Evolutionary conservation across 2,329 filamentous ascomycete species (phyloP).

Genomic region (Corinectria fuckeliana): DNA sequence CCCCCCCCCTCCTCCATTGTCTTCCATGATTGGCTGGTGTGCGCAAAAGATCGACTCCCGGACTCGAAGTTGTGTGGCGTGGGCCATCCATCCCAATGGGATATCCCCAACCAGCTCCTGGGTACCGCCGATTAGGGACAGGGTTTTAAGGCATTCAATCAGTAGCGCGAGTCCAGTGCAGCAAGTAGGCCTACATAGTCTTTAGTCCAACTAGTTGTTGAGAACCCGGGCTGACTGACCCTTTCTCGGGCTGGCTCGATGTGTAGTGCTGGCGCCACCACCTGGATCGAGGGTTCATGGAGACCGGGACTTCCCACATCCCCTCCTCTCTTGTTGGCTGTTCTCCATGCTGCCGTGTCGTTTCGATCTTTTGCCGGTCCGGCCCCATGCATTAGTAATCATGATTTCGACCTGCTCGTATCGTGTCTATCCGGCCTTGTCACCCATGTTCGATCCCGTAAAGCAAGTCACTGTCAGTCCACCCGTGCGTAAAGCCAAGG

Average conservation of each 20-base stretch:
- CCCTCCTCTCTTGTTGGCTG: neutral
- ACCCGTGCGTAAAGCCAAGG: neutral
- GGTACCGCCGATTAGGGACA: slow-evolving; percentile 13
- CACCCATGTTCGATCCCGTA: neutral
- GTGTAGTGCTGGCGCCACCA: slow-evolving; percentile 17
- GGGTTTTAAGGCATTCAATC: slow-evolving; percentile 4
- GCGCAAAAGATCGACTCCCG: slow-evolving; percentile 35
- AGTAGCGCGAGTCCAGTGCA: neutral
- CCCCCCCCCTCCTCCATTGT: slow-evolving; percentile 15
- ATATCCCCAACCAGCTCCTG: slow-evolving; percentile 25
- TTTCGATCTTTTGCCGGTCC: neutral
- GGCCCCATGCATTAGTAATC: no score
- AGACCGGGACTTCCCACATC: slow-evolving; percentile 2
- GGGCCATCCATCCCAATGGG: slow-evolving; percentile 14
- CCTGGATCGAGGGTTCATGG: slow-evolving; percentile 26
- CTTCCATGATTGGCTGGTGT: slow-evolving; percentile 31
- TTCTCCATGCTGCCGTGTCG: slow-evolving; percentile 1
- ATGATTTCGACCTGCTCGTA: neutral
- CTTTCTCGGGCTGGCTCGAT: slow-evolving; percentile 1
- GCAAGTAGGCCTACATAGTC: no score
- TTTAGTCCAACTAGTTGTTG: no score
- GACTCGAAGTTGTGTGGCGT: slow-evolving; percentile 34
- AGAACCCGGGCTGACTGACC: no score
- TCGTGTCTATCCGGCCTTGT: neutral
- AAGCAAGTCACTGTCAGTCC: neutral